Evolutionary conservation across 148 eudicot species (phyloP).

Genomic region (Mesembryanthemum crystallinum): DNA sequence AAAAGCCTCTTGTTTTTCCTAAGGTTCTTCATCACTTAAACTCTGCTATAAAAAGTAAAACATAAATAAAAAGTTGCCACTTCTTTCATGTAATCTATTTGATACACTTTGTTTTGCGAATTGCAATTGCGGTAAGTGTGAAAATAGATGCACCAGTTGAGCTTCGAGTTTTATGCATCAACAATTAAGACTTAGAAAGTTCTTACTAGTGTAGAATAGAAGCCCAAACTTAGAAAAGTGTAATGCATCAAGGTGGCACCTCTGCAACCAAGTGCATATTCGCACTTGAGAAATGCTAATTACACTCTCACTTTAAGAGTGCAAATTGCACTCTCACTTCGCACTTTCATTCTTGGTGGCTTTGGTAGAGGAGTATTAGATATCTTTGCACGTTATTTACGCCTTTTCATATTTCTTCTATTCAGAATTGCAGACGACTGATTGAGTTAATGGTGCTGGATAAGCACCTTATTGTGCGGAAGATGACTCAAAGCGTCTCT

Average conservation of each 20-base stretch:
- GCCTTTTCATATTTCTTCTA: conserved; percentile 8
- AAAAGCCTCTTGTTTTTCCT: neutral
- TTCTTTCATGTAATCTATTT: neutral
- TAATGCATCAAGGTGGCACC: too few species aligned
- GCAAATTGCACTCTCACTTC: too few species aligned
- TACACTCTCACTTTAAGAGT: too few species aligned
- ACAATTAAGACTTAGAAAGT: too few species aligned
- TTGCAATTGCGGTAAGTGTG: neutral
- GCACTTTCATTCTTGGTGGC: too few species aligned
- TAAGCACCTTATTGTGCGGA: conserved; percentile 59
- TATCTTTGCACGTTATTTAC: neutral
- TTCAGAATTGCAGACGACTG: conserved; percentile 74
- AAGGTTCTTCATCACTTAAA: neutral
- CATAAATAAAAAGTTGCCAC: too few species aligned
- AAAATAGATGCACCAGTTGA: neutral
- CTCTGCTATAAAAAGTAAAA: too few species aligned
- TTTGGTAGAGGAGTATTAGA: neutral
- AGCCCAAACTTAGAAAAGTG: too few species aligned
- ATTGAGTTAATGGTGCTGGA: conserved; percentile 73
- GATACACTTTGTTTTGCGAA: neutral
- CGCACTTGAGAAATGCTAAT: too few species aligned
- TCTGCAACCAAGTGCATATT: too few species aligned
- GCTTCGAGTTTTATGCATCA: neutral
- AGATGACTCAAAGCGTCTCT: conserved; percentile 57
- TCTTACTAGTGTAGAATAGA: too few species aligned